Evolutionary conservation across 2,329 filamentous ascomycete genomes (phyloP).

Genomic region (Aspergillus versicolor): DNA sequence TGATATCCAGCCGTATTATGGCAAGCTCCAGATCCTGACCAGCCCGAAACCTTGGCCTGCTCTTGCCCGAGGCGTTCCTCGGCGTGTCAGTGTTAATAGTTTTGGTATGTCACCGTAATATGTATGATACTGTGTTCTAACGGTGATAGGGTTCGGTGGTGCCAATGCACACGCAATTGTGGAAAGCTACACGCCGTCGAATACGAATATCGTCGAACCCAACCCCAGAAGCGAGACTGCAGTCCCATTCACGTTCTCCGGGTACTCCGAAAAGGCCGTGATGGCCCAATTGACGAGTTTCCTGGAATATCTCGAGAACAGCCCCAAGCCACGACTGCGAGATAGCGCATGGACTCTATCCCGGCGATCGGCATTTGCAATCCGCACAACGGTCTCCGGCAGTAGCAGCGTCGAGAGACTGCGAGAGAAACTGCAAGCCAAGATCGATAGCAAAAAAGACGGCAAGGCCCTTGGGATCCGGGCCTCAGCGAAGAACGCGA

Average conservation of each 20-base stretch:
- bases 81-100: neutral
- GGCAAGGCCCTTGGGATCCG: neutral
- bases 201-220: neutral
- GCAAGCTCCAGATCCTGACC: neutral
- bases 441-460: neutral
- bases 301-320: neutral
- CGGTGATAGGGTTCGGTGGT: constrained; percentile 6
- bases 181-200: neutral
- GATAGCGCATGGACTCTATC: neutral
- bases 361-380: neutral
- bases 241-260: neutral
- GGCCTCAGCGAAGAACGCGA: neutral
- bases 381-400: neutral
- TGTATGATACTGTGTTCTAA: neutral
- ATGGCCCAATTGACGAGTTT: neutral
- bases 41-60: neutral
- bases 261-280: neutral
- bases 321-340: neutral
- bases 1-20: neutral
- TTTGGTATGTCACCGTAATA: neutral
- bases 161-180: constrained; percentile 16
- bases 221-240: neutral
- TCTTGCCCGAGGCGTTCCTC: neutral
- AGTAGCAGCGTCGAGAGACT: neutral
- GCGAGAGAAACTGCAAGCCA: neutral